Evolutionary conservation across 306 rosid genomes (phyloP), one percentile per base, ranked within the genome.

Genomic region (Lagenaria siceraria): DNA sequence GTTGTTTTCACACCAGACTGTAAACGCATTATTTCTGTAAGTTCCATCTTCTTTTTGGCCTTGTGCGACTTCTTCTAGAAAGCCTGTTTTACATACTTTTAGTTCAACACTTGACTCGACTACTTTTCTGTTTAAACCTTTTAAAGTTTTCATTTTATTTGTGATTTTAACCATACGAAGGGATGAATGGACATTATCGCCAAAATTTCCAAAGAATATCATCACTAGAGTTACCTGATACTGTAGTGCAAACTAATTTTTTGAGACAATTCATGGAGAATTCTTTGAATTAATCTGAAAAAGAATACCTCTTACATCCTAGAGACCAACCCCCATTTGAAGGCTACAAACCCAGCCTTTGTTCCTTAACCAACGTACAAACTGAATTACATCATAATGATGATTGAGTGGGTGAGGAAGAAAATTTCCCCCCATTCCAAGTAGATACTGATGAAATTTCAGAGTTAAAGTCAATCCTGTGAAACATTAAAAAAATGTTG

Each of bases 1-100:
- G 85, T 85, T 84, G 82, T 91, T 83, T 89, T 91, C 84, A 85
- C 88, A 85, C 90, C 93, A 19, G 97, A 91, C 65, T 89, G 89
- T 90, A 87, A 86, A 85, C 94, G 85, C 75, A 85, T 91, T 76
- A 82, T 91, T 80, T 89, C 92, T 15, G 93, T 91, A 79, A 89
- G 93, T 81, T 80, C 53, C 74, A 64, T 77, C 64, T 29, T 24
- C 77, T 77, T 64, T 82, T 77, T 55, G 38, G 36, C 24, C 31
- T 76, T 24, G 22, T n/a, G 10, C 11, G 1, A 46, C 58, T 43
- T 15, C 49, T 70, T 46, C 15, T 70, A 46, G 58, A 46, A 46
- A 70, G 58, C 58, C 38, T 71, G 29, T 43, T 69, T n/a, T 40
- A 43, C 55, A 40, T 69, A 54, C 55, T 69, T 43, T 69, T 68